A percentile compares a stretch with the other conserved stretches of the same genome.
Conservation (phyloP, 257 asterid genomes). For the Penstemon eatonii region DNA sequence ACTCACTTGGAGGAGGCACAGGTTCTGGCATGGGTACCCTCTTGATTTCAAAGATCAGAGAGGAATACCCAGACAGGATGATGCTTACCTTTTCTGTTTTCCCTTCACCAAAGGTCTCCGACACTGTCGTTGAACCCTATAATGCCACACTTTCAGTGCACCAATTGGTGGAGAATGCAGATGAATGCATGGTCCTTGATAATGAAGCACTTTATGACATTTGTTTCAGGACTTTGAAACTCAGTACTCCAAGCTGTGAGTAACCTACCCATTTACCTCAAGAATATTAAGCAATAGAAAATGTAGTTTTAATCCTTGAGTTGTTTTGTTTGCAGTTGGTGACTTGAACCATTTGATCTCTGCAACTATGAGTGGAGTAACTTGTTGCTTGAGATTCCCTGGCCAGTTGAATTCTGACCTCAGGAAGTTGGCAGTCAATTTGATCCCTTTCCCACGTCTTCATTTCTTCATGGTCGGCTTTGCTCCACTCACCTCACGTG, state of each 20-base stretch:
- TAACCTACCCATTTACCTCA: neutral
- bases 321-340: slow-evolving; percentile 43
- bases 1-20: slow-evolving; percentile 73
- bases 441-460: slow-evolving; percentile 70
- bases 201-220: slow-evolving; percentile 68
- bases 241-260: slow-evolving; percentile 70
- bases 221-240: slow-evolving; percentile 68
- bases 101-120: slow-evolving; percentile 75
- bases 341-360: slow-evolving; percentile 68
- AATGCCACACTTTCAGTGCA: slow-evolving; percentile 67
- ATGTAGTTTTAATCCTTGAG: neutral
- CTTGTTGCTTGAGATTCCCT: slow-evolving; percentile 61
- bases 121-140: slow-evolving; percentile 67
- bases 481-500: slow-evolving; percentile 64
- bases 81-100: slow-evolving; percentile 76
- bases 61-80: slow-evolving; percentile 70
- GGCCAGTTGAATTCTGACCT: slow-evolving; percentile 72
- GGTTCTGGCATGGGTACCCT: slow-evolving; percentile 78
- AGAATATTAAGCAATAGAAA: neutral
- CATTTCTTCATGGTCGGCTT: slow-evolving; percentile 75
- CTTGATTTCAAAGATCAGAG: slow-evolving; percentile 64
- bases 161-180: slow-evolving; percentile 68
- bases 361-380: slow-evolving; percentile 71
- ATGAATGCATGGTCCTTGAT: slow-evolving; percentile 75
- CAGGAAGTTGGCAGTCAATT: slow-evolving; percentile 58